Base-by-base conservation (phyloP, 1,139 yeast species). In the Suhomyces wounanorum region DNA sequence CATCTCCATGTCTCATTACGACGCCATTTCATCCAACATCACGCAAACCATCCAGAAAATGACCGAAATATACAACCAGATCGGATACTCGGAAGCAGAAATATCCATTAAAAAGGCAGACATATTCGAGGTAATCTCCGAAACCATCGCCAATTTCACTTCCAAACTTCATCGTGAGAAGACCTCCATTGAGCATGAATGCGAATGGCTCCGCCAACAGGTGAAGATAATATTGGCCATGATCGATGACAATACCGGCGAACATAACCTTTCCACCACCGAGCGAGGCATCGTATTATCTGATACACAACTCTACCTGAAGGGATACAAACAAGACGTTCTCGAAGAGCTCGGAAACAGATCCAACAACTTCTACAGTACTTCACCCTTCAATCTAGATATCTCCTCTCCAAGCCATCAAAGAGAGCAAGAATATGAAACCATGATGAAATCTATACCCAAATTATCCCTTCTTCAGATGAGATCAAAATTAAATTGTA, bases 181-280 rank as follows among this genome's bases (percentile, higher is more conserved):
- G 60, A 63, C 55, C 35, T 70, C 62, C 51, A 72, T 77, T 3
- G 75, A 70, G 47, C 72, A 69, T 51, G 82, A 77, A 55, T 75
- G 80, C 59, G 79, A 75, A 48, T 77, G 81, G 81, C 62, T 77
- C 49, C 59, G 79, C 47, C 79, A 77, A 55, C 81, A 77, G 53
- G 70, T 76, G 28, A 61, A 68, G 42, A 63, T 75, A 7, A 73
- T 77, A 3, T 60, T 76, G 26, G 73, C 78, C 3, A 73, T 77
- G 73, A 59, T 75, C 3, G 67, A 74, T 52, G 82, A 77, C 50
- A 54, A 51, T 25, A 57, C 57, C 13, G 80, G 80, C 0, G 68
- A 63, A 2, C 62, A 60, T 16, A 51, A 56, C 23, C 56, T 76
- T 8, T 50, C 59, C 3, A 53, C 65, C 6, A 49, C 63, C 40